Base-by-base conservation (phyloP, 768 basidiomycete species). In the Scleroderma citrinum region DNA sequence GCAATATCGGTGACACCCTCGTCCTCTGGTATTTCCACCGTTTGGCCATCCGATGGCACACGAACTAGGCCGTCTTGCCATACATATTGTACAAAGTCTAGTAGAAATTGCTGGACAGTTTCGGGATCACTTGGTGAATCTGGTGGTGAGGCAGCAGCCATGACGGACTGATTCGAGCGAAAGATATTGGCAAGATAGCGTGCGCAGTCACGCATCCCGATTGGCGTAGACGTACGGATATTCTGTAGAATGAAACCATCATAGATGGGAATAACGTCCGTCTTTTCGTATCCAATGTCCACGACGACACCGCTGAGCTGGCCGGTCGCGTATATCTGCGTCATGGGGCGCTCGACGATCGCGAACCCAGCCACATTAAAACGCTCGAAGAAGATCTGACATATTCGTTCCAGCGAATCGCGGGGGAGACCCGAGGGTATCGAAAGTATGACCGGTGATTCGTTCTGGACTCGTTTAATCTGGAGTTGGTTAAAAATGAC, bases 1-100 rank as follows among this genome's bases (percentile, higher is more conserved):
- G 92, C 92, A 50, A 94, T 91, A 62, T 95, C 89, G 16, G 87
- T 89, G 21, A 91, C 72, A 3, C 89, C 92, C 53, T 92, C 92
- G 48, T 92, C 90, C 52, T 90, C 90, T 14, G 71, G 71, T 31
- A 69, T 45, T 53, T 71, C 70, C 7, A 76, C 78, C 3, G 80
- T 82, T 63, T 87, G 86, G 32, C 87, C 87, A 46, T 82, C 80
- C 17, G 85, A 82, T 6, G 86, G 83, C 7, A 88, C 81, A 45
- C 83, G 86, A 51, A 88, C 71, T 24, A 84, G 73, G 6, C 81
- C 85, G 2, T 81, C 83, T 37, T 66, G 65, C 74, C 78, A 82
- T 16, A 90, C 68, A 47, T 82, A 75, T 44, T 75, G 70, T 12
- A 81, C 82, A n/a, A 91, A 76, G 13, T 82, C 80, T 6, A 83